Percentiles rank a stretch among this genome's conserved stretches.
These are phyloP conservation scores for Jamesozyma piceae DNA, from an alignment of 805 yeast species.

Conservation along the genomic window DNA sequence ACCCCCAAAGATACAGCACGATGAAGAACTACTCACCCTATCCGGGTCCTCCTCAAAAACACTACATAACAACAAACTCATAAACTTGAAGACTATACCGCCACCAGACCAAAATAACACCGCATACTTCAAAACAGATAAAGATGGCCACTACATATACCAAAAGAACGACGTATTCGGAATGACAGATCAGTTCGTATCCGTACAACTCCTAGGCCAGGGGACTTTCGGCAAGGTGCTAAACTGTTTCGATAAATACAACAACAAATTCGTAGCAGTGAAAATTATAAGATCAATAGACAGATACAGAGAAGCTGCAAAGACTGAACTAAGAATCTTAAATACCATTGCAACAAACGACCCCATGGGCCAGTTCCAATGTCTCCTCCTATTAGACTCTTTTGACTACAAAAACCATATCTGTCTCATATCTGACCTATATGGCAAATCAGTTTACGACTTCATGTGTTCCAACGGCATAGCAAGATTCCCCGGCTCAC, in stretches of 20 bases:
- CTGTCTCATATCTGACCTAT: slow-evolving; percentile 82
- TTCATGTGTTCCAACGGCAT: slow-evolving; percentile 77
- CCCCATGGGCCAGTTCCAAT: slow-evolving; percentile 53
- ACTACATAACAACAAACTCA: slow-evolving; percentile 23
- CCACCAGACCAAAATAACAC: background rate
- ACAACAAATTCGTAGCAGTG: slow-evolving; percentile 59
- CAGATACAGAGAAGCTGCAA: slow-evolving; percentile 91
- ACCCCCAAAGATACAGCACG: slow-evolving; percentile 17
- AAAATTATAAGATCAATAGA: slow-evolving; percentile 88
- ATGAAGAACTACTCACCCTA: slow-evolving; percentile 25
- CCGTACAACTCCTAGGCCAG: slow-evolving; percentile 69
- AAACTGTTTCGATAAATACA: slow-evolving; percentile 61
- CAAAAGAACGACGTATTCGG: slow-evolving; percentile 54
- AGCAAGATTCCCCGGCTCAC: slow-evolving; percentile 89
- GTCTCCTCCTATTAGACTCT: slow-evolving; percentile 80
- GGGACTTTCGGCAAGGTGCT: slow-evolving; percentile 99
- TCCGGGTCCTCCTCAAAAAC: slow-evolving; percentile 28
- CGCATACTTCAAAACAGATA: slow-evolving; percentile 34
- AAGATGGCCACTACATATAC: slow-evolving; percentile 67
- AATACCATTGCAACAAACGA: slow-evolving; percentile 24
- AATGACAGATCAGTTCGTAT: slow-evolving; percentile 52
- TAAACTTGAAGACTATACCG: slow-evolving; percentile 16
- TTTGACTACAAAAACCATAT: slow-evolving; percentile 91
- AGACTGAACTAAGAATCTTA: slow-evolving; percentile 79
- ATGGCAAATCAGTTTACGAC: slow-evolving; percentile 80